Evolutionary conservation across 768 basidiomycete species (phyloP).

Genomic region (Auricularia cornea): DNA sequence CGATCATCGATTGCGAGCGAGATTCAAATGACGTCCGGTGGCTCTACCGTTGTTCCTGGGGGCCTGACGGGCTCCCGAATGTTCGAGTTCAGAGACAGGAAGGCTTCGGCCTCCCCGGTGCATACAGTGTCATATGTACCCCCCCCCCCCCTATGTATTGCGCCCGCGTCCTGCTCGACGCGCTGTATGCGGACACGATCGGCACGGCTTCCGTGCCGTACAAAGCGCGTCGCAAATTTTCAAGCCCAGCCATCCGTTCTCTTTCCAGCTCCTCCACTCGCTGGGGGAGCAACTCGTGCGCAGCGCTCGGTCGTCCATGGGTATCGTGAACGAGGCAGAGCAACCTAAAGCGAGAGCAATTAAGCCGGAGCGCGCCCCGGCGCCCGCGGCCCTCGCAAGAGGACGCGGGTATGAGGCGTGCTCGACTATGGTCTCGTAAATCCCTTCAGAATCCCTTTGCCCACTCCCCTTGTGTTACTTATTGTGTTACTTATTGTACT

Average conservation of each 20-base stretch:
- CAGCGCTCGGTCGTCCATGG: conserved; percentile 31
- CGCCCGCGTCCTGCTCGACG: too few relatives aligned
- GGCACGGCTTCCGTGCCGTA: too few relatives aligned
- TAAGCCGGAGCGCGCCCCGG: conserved; percentile 70
- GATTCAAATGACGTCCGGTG: too few relatives aligned
- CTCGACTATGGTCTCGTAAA: conserved; percentile 57
- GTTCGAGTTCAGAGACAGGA: neutral
- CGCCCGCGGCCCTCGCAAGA: conserved; percentile 25
- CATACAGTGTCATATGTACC: too few relatives aligned
- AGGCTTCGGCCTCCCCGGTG: too few relatives aligned
- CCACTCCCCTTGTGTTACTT: neutral
- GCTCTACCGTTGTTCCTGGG: neutral
- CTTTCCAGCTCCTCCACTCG: conserved; percentile 27
- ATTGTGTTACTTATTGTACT: too few relatives aligned
- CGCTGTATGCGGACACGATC: too few relatives aligned
- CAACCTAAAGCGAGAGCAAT: conserved; percentile 43
- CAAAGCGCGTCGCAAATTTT: neutral
- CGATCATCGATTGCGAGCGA: conserved; percentile 16
- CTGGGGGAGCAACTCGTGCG: conserved; percentile 46
- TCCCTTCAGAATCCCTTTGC: neutral
- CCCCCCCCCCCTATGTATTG: too few relatives aligned
- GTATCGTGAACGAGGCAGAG: conserved; percentile 41
- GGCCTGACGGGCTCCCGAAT: neutral
- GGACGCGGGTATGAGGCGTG: conserved; percentile 42
- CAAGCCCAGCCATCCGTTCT: conserved; percentile 10